Conservation (phyloP, 148 eudicot species). For the Rhododendron griersonianum region DNA sequence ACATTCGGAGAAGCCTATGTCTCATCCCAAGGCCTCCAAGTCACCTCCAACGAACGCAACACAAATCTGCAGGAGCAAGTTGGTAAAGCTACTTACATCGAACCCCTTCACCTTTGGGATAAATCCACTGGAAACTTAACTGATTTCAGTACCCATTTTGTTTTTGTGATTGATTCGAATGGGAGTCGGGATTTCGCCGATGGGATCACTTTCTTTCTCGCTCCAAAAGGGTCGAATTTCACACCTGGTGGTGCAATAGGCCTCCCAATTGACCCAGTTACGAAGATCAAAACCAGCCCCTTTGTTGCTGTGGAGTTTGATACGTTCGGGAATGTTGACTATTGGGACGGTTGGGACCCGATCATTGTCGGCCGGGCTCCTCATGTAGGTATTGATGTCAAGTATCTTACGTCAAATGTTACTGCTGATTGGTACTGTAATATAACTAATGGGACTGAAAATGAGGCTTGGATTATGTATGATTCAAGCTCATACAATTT, state of each 20-base stretch:
- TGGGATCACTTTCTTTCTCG: not conserved
- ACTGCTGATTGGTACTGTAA: not conserved
- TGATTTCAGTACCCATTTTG: not conserved
- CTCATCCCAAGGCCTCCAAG: not conserved
- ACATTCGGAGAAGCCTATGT: not conserved
- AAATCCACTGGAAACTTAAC: not conserved
- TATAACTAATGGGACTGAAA: not conserved
- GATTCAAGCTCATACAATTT: not conserved
- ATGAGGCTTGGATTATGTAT: constrained; percentile 13
- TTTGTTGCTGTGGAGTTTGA: constrained; percentile 24
- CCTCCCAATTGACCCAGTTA: too few species aligned
- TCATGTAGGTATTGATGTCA: constrained; percentile 15
- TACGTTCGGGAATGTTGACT: not conserved
- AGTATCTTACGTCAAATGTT: not conserved
- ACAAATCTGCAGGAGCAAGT: too few species aligned
- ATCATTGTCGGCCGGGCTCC: too few species aligned
- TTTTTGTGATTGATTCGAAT: not conserved
- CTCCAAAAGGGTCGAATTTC: not conserved
- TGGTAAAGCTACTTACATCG: not conserved
- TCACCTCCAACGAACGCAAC: not conserved
- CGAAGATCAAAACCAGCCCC: not conserved
- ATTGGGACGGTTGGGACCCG: too few species aligned
- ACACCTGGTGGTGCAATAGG: too few species aligned
- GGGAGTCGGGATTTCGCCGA: not conserved
- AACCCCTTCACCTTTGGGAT: not conserved